phyloP scores from a whole-genome alignment of 306 rosid species.

The Prunus kanzakura region DNA sequence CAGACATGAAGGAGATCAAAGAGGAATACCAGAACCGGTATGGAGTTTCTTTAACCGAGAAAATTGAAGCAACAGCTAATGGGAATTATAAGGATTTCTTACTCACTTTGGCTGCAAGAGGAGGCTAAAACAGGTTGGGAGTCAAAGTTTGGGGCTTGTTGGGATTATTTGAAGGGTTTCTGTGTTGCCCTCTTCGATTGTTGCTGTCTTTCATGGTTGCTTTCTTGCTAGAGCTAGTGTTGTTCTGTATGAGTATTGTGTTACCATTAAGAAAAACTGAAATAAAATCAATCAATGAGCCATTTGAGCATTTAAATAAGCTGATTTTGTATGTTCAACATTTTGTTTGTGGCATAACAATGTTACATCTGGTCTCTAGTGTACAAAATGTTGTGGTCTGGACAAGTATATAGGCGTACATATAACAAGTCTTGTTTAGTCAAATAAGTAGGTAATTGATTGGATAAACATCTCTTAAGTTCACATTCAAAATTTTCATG shows the following conservation, averaged over 20 bases:
- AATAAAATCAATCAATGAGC: constrained; percentile 12
- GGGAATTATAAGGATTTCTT: constrained; percentile 89
- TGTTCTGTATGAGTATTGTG: constrained; percentile 7
- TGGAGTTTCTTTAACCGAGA: constrained; percentile 55
- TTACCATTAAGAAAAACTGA: neutral
- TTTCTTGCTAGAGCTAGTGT: neutral
- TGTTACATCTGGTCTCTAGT: too few species aligned
- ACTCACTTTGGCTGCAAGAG: constrained; percentile 61
- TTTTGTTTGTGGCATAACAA: too few species aligned
- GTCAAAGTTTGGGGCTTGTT: neutral
- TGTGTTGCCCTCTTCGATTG: neutral
- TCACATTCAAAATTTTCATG: too few species aligned
- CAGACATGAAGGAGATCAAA: constrained; percentile 63
- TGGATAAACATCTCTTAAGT: too few species aligned
- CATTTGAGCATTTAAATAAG: constrained; percentile 3
- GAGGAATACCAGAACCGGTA: constrained; percentile 41
- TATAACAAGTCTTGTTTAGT: too few species aligned
- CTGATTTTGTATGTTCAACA: neutral
- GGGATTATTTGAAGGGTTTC: neutral
- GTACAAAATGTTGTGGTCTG: too few species aligned
- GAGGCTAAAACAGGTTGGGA: neutral
- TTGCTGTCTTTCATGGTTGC: constrained; percentile 9
- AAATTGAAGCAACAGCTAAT: constrained; percentile 55
- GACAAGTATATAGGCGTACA: too few species aligned
- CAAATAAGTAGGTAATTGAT: too few species aligned